Conservation (phyloP, 148 eudicot species). For the Amaranthus palmeri region DNA sequence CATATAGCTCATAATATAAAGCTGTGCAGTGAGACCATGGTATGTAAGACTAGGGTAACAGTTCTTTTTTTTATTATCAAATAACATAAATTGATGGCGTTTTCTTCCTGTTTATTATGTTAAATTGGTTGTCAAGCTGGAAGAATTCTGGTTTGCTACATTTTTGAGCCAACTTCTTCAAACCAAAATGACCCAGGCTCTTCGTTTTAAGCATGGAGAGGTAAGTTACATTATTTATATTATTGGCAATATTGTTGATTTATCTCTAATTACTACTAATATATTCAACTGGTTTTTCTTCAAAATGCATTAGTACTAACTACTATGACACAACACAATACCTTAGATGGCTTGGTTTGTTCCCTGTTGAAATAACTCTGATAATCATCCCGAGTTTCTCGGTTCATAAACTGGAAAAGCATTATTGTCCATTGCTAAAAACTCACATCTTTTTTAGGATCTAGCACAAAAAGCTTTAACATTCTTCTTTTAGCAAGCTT, state of each 20-base stretch:
- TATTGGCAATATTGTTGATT: background rate
- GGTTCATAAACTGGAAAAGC: too few species aligned
- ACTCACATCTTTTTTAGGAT: too few species aligned
- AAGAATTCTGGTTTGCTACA: conserved; percentile 52
- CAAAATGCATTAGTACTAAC: background rate
- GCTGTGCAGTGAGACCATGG: conserved; percentile 71
- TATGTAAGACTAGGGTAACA: conserved; percentile 16
- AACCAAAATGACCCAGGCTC: conserved; percentile 64
- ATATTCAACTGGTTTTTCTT: background rate
- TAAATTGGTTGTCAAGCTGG: conserved; percentile 39
- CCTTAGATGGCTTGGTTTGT: background rate
- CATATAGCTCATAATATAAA: conserved; percentile 77
- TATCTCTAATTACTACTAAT: too few species aligned
- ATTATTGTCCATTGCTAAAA: too few species aligned
- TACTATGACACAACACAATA: background rate
- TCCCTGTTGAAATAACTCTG: background rate
- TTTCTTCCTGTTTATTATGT: background rate
- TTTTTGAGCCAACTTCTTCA: conserved; percentile 67
- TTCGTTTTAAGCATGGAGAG: conserved; percentile 80
- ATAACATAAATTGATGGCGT: background rate
- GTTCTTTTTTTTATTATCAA: background rate
- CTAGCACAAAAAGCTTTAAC: too few species aligned
- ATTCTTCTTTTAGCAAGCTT: too few species aligned
- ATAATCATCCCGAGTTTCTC: too few species aligned
- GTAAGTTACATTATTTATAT: conserved; percentile 24